Percentiles rank a stretch among this genome's conserved stretches.
These are phyloP conservation scores for Ceratobasidium sp. DNA, from an alignment of 1,284 basidiomycete species.

Conservation along the genomic window DNA sequence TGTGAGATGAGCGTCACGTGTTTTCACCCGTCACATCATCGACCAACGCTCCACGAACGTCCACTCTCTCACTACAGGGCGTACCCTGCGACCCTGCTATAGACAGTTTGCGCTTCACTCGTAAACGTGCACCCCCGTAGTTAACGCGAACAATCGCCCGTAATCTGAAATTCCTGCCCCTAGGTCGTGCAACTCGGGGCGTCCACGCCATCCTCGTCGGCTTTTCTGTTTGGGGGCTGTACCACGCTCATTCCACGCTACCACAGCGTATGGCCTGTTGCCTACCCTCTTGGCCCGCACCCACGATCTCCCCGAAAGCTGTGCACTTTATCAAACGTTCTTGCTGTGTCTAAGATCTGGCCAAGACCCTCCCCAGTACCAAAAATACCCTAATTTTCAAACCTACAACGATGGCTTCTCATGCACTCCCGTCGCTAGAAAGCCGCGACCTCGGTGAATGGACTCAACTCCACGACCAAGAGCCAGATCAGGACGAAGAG, in stretches of 20 bases:
- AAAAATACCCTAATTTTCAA: background rate
- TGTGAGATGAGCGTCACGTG: conserved; percentile 36
- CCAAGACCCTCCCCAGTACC: background rate
- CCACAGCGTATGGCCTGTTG: background rate
- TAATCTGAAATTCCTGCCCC: background rate
- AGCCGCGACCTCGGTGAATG: conserved; percentile 38
- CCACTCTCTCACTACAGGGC: conserved; percentile 5
- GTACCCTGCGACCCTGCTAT: background rate
- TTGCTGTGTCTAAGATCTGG: background rate
- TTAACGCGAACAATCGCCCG: conserved; percentile 1
- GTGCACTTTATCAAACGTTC: background rate
- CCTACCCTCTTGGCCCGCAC: background rate
- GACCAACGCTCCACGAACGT: conserved; percentile 3
- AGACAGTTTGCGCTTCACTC: background rate
- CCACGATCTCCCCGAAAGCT: conserved; percentile 8
- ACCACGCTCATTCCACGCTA: no score
- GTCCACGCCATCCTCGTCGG: background rate
- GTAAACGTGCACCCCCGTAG: background rate
- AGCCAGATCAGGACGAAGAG: conserved; percentile 1
- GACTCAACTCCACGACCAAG: conserved; percentile 25
- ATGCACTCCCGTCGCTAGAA: conserved; percentile 9
- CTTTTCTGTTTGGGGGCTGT: background rate
- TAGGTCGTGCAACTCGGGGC: background rate
- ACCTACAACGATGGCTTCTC: conserved; percentile 3
- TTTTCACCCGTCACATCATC: conserved; percentile 21